Percentiles rank a stretch among this genome's conserved stretches.
These are phyloP conservation scores for Chaetomium globosum DNA, from an alignment of 2,329 filamentous ascomycete genomes.

Conservation along the genomic window DNA sequence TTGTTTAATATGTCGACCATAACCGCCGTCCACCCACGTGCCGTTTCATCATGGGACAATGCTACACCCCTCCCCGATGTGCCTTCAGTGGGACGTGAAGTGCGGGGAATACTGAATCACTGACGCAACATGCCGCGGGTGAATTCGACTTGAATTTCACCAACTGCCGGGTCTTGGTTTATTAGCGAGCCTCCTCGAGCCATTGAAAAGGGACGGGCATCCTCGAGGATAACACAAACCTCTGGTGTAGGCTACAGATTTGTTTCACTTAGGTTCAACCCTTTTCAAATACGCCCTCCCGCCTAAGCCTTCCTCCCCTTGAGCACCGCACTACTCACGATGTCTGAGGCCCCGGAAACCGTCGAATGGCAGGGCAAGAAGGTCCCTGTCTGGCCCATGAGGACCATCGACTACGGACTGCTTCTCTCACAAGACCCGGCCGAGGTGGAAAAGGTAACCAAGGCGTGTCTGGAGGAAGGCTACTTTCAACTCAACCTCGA, in stretches of 20 bases:
- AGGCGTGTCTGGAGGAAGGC: conserved; percentile 54
- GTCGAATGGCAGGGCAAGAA: conserved; percentile 54
- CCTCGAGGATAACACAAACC: not conserved
- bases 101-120: conserved; percentile 16
- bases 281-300: not conserved
- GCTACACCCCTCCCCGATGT: conserved; percentile 8
- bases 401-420: conserved; percentile 55
- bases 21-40: not conserved
- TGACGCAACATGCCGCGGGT: not conserved
- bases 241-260: not conserved
- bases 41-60: conserved; percentile 5
- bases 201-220: not conserved
- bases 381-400: conserved; percentile 55
- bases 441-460: conserved; percentile 56
- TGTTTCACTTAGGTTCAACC: not conserved
- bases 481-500: conserved; percentile 61
- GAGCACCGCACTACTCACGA: conserved; percentile 42
- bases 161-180: conserved; percentile 2
- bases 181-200: not conserved
- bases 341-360: conserved; percentile 47
- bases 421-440: conserved; percentile 58
- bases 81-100: conserved; percentile 2
- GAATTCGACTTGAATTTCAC: not conserved
- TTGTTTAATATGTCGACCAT: not conserved
- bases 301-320: not conserved